phyloP scores from a whole-genome alignment of 2,329 filamentous ascomycete species.

The Didymosphaeria variabile region DNA sequence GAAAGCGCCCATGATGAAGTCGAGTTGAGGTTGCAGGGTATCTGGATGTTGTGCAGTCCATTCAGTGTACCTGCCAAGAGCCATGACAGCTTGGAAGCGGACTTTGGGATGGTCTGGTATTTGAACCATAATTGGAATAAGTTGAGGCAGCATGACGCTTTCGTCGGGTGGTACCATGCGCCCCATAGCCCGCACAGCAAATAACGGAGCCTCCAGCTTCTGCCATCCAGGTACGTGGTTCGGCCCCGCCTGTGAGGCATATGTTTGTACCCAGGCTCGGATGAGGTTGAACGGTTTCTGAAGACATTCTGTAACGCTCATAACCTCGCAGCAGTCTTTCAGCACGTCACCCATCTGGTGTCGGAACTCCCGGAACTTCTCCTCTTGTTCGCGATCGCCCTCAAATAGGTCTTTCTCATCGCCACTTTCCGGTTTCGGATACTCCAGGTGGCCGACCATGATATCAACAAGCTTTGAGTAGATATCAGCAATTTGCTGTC shows the following conservation, averaged over 20 bases:
- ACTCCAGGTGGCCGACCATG: constrained; percentile 89
- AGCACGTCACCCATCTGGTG: constrained; percentile 98
- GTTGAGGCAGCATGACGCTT: constrained; percentile 82
- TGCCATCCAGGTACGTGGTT: constrained; percentile 93
- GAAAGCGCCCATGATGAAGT: constrained; percentile 95
- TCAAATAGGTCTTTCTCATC: constrained; percentile 89
- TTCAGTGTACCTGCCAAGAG: constrained; percentile 93
- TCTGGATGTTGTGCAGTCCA: constrained; percentile 96
- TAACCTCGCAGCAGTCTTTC: constrained; percentile 96
- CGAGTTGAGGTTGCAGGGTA: constrained; percentile 89
- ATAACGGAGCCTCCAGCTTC: constrained; percentile 91
- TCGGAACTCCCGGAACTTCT: constrained; percentile 95
- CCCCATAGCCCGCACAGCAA: constrained; percentile 94
- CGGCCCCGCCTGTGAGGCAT: constrained; percentile 77
- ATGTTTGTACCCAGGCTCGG: constrained; percentile 85
- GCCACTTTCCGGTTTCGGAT: constrained; percentile 77
- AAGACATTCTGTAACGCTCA: constrained; percentile 90
- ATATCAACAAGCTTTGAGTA: constrained; percentile 92
- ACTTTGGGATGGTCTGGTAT: constrained; percentile 97
- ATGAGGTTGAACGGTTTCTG: constrained; percentile 88
- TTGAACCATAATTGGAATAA: constrained; percentile 92
- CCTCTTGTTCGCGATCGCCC: constrained; percentile 92
- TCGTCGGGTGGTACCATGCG: constrained; percentile 95
- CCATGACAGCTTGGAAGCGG: constrained; percentile 98
- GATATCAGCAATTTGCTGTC: constrained; percentile 78